These are phyloP conservation scores for Plenodomus biglobosus DNA, from an alignment of 2,329 filamentous ascomycete species.

Conservation along the genomic window DNA sequence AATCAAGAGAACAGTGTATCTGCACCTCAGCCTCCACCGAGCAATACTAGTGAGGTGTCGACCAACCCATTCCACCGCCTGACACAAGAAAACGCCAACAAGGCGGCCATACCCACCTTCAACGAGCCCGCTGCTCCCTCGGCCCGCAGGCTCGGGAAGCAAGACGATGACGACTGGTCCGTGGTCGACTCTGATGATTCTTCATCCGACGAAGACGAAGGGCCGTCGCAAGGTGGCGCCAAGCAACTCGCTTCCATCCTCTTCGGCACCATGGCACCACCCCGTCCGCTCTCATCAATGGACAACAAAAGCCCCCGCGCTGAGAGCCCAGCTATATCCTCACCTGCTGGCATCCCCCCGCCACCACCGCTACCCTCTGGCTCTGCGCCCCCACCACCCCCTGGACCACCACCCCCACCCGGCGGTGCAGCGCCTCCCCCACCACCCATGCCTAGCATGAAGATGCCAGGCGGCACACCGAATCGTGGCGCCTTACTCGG, in stretches of 20 bases:
- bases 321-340: constrained; percentile 47
- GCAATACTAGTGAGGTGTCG: constrained; percentile 54
- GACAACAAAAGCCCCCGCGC: constrained; percentile 63
- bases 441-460: constrained; percentile 49
- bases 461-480: constrained; percentile 31
- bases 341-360: constrained; percentile 48
- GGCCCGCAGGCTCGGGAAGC: constrained; percentile 58
- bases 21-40: constrained; percentile 44
- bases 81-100: constrained; percentile 62
- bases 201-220: constrained; percentile 68
- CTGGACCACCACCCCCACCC: constrained; percentile 52
- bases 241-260: constrained; percentile 92
- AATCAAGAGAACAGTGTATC: constrained; percentile 54
- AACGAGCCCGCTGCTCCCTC: constrained; percentile 53
- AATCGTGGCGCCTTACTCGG: constrained; percentile 66
- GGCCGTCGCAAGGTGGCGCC: constrained; percentile 78
- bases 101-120: constrained; percentile 44
- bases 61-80: constrained; percentile 96
- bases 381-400: constrained; percentile 50
- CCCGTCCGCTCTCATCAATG: constrained; percentile 80
- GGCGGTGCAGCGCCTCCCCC: constrained; percentile 38
- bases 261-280: constrained; percentile 95
- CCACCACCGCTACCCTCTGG: constrained; percentile 54
- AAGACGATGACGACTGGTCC: constrained; percentile 77
- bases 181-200: constrained; percentile 76